Evolutionary conservation across 1,284 basidiomycete genomes (phyloP).

Genomic region (Trametes versicolor): DNA sequence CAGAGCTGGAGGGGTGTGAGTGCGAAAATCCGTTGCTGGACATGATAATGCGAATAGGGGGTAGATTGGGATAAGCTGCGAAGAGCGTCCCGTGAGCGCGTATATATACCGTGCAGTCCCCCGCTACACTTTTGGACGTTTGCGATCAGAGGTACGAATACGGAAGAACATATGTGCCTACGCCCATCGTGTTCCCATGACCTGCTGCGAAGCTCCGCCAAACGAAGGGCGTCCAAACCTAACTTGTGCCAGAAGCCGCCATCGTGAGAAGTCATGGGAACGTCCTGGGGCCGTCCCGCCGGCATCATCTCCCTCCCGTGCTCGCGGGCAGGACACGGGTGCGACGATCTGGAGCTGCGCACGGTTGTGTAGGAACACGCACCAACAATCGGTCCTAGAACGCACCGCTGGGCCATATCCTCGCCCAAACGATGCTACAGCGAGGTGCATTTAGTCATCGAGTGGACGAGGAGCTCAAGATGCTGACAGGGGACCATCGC

Average conservation of each 20-base stretch:
- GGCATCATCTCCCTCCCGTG: background rate
- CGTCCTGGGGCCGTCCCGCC: background rate
- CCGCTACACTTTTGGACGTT: background rate
- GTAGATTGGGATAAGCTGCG: background rate
- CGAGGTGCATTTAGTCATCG: too few relatives aligned
- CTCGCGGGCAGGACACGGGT: background rate
- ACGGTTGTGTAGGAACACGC: too few relatives aligned
- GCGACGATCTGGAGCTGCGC: too few relatives aligned
- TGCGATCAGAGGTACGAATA: background rate
- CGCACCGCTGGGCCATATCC: too few relatives aligned
- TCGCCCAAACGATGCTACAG: too few relatives aligned
- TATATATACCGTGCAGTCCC: conserved; percentile 5
- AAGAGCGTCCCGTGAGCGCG: background rate
- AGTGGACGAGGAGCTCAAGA: too few relatives aligned
- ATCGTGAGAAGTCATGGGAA: conserved; percentile 15
- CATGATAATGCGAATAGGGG: conserved; percentile 2
- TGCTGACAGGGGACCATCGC: too few relatives aligned
- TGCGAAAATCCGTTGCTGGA: conserved; percentile 14
- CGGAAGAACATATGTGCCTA: conserved; percentile 13
- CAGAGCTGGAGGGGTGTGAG: background rate
- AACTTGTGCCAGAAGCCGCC: conserved; percentile 2
- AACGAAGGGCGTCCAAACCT: conserved; percentile 7
- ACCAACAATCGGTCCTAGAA: too few relatives aligned
- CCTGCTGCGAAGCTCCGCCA: conserved; percentile 12
- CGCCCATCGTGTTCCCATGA: conserved; percentile 11